phyloP scores from a whole-genome alignment of 2,329 filamentous ascomycete genomes.

The Fusarium sterilihyphosum region DNA sequence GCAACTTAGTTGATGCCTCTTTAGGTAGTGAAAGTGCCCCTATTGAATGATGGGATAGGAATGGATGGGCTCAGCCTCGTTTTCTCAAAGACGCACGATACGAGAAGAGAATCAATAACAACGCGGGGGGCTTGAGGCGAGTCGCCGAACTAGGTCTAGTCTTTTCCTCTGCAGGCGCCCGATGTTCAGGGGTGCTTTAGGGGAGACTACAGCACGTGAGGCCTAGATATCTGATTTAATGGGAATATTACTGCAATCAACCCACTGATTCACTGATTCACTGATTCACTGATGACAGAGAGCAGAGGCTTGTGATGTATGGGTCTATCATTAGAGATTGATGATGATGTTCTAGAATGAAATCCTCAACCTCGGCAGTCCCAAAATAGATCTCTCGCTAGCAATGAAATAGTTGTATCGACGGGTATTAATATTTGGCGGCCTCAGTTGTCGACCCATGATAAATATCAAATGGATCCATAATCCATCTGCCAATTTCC shows the following conservation, averaged over 20 bases:
- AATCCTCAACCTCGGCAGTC: neutral
- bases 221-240: neutral
- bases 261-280: neutral
- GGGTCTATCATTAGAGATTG: neutral
- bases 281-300: neutral
- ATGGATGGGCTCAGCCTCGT: slow-evolving; percentile 24
- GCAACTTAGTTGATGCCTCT: neutral
- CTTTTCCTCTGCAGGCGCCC: neutral
- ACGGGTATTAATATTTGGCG: neutral
- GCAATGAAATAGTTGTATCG: neutral
- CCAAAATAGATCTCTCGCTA: neutral
- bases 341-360: neutral
- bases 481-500: slow-evolving; percentile 14
- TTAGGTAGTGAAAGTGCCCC: slow-evolving; percentile 10
- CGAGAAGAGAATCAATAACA: slow-evolving; percentile 24
- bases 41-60: slow-evolving; percentile 12
- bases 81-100: slow-evolving; percentile 20
- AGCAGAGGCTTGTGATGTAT: neutral
- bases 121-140: slow-evolving; percentile 18
- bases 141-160: slow-evolving; percentile 20
- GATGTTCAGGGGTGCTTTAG: slow-evolving; percentile 11
- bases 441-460: slow-evolving; percentile 12
- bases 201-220: slow-evolving; percentile 18
- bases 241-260: neutral
- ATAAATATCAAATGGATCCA: slow-evolving; percentile 8